A percentile compares a stretch with the other conserved stretches of the same genome.
Evolutionary conservation across 2,329 filamentous ascomycete species (phyloP).

Genomic region (Talaromyces sp.): DNA sequence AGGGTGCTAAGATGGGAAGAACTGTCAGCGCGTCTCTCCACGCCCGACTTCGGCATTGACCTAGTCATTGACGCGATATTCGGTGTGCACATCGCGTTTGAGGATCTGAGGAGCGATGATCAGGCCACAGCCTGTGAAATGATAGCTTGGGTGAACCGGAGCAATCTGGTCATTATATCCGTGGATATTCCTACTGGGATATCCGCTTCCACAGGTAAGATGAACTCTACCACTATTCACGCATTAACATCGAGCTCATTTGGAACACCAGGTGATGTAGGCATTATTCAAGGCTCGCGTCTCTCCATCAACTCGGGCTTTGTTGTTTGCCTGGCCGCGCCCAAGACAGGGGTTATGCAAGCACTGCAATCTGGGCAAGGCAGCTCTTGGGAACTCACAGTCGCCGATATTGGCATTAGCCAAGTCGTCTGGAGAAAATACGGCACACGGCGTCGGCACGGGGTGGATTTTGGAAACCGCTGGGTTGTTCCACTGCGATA

Average conservation of each 20-base stretch:
- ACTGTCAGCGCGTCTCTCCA: slow-evolving; percentile 43
- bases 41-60: slow-evolving; percentile 63
- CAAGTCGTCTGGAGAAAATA: slow-evolving; percentile 81
- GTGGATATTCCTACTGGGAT: slow-evolving; percentile 91
- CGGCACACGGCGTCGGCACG: slow-evolving; percentile 72
- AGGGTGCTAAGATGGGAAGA: slow-evolving; percentile 61
- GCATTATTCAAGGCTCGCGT: slow-evolving; percentile 64
- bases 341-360: slow-evolving; percentile 76
- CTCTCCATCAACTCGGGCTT: slow-evolving; percentile 77
- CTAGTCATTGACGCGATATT: slow-evolving; percentile 86
- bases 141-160: slow-evolving; percentile 90
- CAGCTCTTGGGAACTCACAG: slow-evolving; percentile 65
- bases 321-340: slow-evolving; percentile 79
- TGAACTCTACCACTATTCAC: not conserved
- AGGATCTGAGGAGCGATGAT: slow-evolving; percentile 76
- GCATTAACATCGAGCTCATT: not conserved
- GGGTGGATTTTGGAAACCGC: slow-evolving; percentile 79
- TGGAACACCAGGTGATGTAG: slow-evolving; percentile 42
- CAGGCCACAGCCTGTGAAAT: slow-evolving; percentile 81
- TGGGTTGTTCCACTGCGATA: slow-evolving; percentile 73
- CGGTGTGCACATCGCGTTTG: slow-evolving; percentile 80
- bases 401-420: slow-evolving; percentile 82
- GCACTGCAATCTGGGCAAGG: slow-evolving; percentile 62
- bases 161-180: slow-evolving; percentile 73
- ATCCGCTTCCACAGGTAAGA: slow-evolving; percentile 67